Conservation (phyloP, 2,329 filamentous ascomycete genomes). For the Pestalotiopsis sp. region DNA sequence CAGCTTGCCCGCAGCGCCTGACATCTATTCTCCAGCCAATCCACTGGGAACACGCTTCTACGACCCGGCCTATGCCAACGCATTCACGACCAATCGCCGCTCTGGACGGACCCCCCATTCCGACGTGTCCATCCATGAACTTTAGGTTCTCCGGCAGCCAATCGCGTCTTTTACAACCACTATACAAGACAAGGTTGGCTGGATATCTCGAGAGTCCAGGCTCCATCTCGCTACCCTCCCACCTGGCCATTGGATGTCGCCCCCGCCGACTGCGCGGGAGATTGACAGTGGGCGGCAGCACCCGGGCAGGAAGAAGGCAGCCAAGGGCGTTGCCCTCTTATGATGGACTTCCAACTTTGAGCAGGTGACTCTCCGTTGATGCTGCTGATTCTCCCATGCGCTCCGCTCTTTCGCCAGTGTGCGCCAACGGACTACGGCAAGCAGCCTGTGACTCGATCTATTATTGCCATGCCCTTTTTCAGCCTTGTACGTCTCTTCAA, state of each 20-base stretch:
- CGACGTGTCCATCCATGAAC: conserved; percentile 5
- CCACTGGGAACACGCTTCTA: conserved; percentile 33
- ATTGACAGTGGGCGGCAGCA: conserved; percentile 6
- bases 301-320: background rate
- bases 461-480: conserved; percentile 26
- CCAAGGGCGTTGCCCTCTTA: background rate
- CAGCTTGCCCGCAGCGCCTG: conserved; percentile 14
- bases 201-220: background rate
- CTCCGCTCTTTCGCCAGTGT: conserved; percentile 13
- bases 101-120: conserved; percentile 11
- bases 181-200: conserved; percentile 8
- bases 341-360: background rate
- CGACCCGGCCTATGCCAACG: conserved; percentile 23
- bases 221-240: background rate
- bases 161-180: background rate
- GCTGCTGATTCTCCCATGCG: conserved; percentile 1
- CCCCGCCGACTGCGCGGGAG: background rate
- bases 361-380: conserved; percentile 5
- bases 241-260: background rate
- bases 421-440: conserved; percentile 16
- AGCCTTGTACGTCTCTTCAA: conserved; percentile 34
- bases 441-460: conserved; percentile 17
- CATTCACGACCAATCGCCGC: conserved; percentile 19
- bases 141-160: conserved; percentile 5
- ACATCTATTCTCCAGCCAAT: conserved; percentile 24